phyloP scores from a whole-genome alignment of 192 early-diverging fungal genomes.

The Linnemannia elongata region DNA sequence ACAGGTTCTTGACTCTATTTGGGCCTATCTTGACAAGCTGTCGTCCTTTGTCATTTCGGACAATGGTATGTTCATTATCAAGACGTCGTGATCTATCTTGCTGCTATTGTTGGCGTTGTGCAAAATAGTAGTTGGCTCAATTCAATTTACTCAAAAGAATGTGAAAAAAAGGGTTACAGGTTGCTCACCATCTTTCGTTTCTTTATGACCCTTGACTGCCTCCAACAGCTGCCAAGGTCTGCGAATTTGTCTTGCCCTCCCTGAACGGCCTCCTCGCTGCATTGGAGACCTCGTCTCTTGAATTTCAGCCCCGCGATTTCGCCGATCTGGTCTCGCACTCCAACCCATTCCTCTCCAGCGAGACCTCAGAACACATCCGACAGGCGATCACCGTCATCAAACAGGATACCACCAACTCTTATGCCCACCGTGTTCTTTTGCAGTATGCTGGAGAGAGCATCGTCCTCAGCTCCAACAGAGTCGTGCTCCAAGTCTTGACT shows the following conservation, averaged over 20 bases:
- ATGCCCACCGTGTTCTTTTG: conserved; percentile 63
- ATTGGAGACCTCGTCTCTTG: conserved; percentile 61
- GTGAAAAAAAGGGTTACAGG: neutral
- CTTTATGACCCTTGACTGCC: neutral
- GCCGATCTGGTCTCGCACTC: conserved; percentile 61
- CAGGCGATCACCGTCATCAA: conserved; percentile 55
- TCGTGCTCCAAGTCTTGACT: conserved; percentile 64
- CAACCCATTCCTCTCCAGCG: conserved; percentile 63
- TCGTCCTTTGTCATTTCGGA: conserved; percentile 32
- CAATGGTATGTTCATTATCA: conserved; percentile 29
- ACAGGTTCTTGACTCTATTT: conserved; percentile 57
- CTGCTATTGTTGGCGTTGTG: no score
- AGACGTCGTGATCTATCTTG: neutral
- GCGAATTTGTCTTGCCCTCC: conserved; percentile 70
- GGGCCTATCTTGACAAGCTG: conserved; percentile 62
- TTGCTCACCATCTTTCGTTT: conserved; percentile 1
- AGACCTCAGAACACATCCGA: conserved; percentile 60
- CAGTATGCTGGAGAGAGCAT: conserved; percentile 60
- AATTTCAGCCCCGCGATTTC: conserved; percentile 63
- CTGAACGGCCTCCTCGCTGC: conserved; percentile 71
- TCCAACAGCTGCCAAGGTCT: conserved; percentile 52
- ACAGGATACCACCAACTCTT: conserved; percentile 54
- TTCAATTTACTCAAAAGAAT: neutral
- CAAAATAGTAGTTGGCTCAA: neutral
- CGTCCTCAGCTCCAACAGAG: conserved; percentile 67